A percentile compares a stretch with the other conserved stretches of the same genome.
phyloP scores from a whole-genome alignment of 129 eudicot genomes.

The Lonicera japonica region DNA sequence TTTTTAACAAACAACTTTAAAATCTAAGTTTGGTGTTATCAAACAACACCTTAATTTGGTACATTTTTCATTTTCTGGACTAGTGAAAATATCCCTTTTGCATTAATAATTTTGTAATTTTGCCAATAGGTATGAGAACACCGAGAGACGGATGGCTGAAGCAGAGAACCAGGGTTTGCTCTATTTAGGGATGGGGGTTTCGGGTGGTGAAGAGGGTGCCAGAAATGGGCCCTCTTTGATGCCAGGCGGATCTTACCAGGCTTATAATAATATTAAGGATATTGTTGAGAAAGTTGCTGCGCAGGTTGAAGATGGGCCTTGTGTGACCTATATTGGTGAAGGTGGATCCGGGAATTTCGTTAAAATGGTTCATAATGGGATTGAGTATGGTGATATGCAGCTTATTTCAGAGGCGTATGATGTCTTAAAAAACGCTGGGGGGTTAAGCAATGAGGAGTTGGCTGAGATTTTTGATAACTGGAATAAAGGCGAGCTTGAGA shows the following conservation, averaged over 20 bases:
- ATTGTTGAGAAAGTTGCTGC: slow-evolving; percentile 82
- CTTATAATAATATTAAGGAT: slow-evolving; percentile 51
- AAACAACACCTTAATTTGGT: no score
- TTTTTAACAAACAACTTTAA: no score
- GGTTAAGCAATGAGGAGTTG: slow-evolving; percentile 50
- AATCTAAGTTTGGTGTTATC: no score
- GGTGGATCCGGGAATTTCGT: slow-evolving; percentile 93
- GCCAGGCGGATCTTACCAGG: slow-evolving; percentile 85
- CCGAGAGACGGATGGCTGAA: slow-evolving; percentile 62
- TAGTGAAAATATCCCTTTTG: no score
- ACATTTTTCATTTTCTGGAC: no score
- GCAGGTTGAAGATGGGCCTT: slow-evolving; percentile 90
- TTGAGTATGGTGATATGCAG: slow-evolving; percentile 97
- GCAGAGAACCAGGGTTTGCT: slow-evolving; percentile 42
- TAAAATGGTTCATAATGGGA: slow-evolving; percentile 95
- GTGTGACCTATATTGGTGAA: slow-evolving; percentile 83
- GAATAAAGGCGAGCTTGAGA: slow-evolving; percentile 88
- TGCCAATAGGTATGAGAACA: slow-evolving; percentile 85
- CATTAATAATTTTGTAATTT: no score
- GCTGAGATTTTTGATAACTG: slow-evolving; percentile 78
- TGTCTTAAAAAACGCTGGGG: slow-evolving; percentile 74
- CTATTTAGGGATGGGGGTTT: slow-evolving; percentile 91
- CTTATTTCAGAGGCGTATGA: slow-evolving; percentile 86
- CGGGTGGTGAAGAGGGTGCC: slow-evolving; percentile 94
- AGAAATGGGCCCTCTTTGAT: slow-evolving; percentile 70